A percentile compares a stretch with the other conserved stretches of the same genome.
Evolutionary conservation across 202 grass and related monocot species (phyloP).

Genomic region (Schoenoplectus tabernaemontani): DNA sequence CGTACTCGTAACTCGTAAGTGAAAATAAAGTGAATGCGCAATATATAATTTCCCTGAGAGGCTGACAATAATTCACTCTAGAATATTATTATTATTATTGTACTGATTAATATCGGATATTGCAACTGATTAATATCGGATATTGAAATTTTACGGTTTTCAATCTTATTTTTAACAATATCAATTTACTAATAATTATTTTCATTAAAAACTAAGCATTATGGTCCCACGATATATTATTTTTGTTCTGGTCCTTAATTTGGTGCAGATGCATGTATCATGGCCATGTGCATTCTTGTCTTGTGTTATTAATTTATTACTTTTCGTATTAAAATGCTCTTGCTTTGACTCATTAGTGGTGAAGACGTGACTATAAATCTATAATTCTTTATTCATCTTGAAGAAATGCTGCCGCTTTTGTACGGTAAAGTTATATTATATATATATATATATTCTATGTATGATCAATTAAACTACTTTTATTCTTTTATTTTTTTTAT

Average conservation of each 20-base stretch:
- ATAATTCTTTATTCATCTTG: neutral
- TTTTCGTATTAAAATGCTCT: neutral
- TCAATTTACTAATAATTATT: too few relatives aligned
- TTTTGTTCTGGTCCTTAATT: neutral
- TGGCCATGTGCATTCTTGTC: slow-evolving; percentile 3
- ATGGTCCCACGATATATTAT: neutral
- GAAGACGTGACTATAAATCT: neutral
- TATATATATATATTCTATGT: neutral
- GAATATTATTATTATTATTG: neutral
- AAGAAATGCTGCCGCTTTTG: neutral
- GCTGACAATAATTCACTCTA: neutral
- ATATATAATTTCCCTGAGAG: neutral
- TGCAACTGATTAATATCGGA: too few relatives aligned
- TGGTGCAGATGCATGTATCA: neutral
- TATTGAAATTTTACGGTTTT: too few relatives aligned
- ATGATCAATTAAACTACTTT: neutral
- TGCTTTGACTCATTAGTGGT: neutral
- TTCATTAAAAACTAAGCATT: too few relatives aligned
- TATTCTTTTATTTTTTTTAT: too few relatives aligned
- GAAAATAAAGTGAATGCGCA: neutral
- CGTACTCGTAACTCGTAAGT: too few relatives aligned
- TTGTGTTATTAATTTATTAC: neutral
- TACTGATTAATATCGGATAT: neutral
- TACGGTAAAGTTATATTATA: neutral
- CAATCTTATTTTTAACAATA: too few relatives aligned